Base-by-base conservation (phyloP, 2,329 filamentous ascomycete genomes). In the Ceratocystis ficicola region DNA sequence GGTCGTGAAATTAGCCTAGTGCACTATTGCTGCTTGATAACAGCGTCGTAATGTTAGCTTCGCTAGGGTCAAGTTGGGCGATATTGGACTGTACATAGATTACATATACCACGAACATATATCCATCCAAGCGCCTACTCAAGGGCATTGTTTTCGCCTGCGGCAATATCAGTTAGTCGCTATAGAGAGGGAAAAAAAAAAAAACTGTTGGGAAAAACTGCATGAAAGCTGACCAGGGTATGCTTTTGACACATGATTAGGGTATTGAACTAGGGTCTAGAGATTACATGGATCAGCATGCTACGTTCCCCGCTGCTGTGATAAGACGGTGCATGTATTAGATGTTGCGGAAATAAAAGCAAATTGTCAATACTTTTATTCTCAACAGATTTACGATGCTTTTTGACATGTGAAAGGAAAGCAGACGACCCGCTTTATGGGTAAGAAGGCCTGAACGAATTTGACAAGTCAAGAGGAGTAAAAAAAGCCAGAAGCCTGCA, bases 181-280 rank as follows among this genome's bases (percentile, higher is more conserved):
- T 15, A 28, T 52, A 2, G 22, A 52, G n/a, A 10, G 20, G n/a
- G n/a, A 64, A 48, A 36, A 41, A 44, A 30, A 32, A 57, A 32
- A 57, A 57, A 30, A 20, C 50, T 25, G 50, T 59, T 36, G 15
- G 25, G 32, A 25, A 30, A 30, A 30, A 17, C 25, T 36, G 50
- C 25, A 5, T 12, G 8, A 57, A 41, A 46, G n/a, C 7, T 6
- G 1, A 2, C 5, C 36, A 41, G 36, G 36, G 25, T 57, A 32
- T 46, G 32, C 52, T 17, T n/a, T 62, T 65, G 59, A 36, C 44
- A 50, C 36, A 36, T 52, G 62, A 55, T 36, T 50, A 63, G 46
- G 46, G 44, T 52, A 20, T 15, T 1, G 2, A 1, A 2, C n/a
- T 59, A 59, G 55, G 48, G 48, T 52, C 10, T 36, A 1, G 15